Evolutionary conservation across 129 eudicot species (phyloP), one percentile per base, ranked within the genome.

Genomic region (Daucus carota): DNA sequence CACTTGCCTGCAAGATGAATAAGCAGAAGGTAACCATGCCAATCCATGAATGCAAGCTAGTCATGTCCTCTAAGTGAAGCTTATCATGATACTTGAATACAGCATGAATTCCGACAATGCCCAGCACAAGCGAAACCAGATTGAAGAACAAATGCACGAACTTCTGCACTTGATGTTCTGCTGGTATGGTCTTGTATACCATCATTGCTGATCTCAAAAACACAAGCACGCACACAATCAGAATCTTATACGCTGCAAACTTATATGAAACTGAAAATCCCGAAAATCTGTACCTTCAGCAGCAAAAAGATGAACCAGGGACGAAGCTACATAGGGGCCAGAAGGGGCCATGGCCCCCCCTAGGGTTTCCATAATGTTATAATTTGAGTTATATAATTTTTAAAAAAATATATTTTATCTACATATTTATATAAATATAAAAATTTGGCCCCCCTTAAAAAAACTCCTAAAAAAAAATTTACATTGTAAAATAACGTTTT

Each of bases 11-110:
- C 77, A 90, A 77, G 80, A 89, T 88, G 74, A 84, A 89, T 66
- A 93, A 73, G 88, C 90, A 85, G 85, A 93, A 80, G 68, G 98
- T 89, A 66, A 81, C 85, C 22, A 93, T 85, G 76, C 98, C 98
- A 33, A 93, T 90, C 98, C 98, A 93, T 26, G 98, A 93, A 84
- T 93, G 97, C 78, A 93, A 83, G 93, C 86, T 90, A 70, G 82
- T 84, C 96, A 93, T 80, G 78, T 90, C 83, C 67, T 78, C 54
- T 38, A 87, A 20, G 59, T 79, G 40, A 67, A 41, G 29, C 76
- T 26, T 80, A 46, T 89, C 85, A 65, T 93, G 98, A 63, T 77
- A 93, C 87, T 93, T 93, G 86, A 93, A 93, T 20, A 83, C 74
- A 7, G 98, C 97, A 79, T 91, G 94, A 60, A 93, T 69, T 47